Conservation (phyloP, 2,329 filamentous ascomycete species). For the Ophiostoma himal-ulmi region DNA sequence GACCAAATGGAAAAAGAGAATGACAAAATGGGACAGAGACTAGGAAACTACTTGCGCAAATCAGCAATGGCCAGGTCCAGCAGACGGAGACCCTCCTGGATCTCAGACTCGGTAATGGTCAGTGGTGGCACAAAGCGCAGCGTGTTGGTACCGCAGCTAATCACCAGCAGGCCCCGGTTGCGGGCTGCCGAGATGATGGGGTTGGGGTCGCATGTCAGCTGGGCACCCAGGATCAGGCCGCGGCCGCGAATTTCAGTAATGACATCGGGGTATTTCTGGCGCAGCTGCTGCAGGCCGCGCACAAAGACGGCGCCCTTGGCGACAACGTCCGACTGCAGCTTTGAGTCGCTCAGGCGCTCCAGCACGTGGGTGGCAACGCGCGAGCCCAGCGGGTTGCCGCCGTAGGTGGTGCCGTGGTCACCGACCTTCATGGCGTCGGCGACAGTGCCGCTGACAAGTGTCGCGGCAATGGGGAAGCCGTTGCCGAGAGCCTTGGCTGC, state of each 20-base stretch:
- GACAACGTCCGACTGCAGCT: conserved; percentile 63
- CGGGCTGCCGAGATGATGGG: conserved; percentile 77
- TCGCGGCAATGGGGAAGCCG: conserved; percentile 89
- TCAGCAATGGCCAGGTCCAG: conserved; percentile 59
- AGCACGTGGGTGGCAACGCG: conserved; percentile 84
- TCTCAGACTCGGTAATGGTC: conserved; percentile 73
- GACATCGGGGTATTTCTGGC: conserved; percentile 55
- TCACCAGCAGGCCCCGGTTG: conserved; percentile 80
- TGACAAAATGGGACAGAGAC: not conserved
- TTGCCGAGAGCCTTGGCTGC: conserved; percentile 96
- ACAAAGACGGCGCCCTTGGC: conserved; percentile 55
- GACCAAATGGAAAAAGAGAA: not conserved
- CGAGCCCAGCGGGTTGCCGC: conserved; percentile 82
- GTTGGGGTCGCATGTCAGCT: conserved; percentile 67
- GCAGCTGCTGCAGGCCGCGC: conserved; percentile 44
- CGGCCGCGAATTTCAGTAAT: conserved; percentile 74
- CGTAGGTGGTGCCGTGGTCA: conserved; percentile 92
- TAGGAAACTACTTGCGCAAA: conserved; percentile 28
- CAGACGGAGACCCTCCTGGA: conserved; percentile 69
- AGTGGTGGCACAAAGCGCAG: conserved; percentile 86
- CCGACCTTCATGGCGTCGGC: conserved; percentile 58
- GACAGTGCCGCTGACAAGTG: conserved; percentile 56
- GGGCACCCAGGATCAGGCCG: conserved; percentile 80
- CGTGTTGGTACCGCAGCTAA: conserved; percentile 89
- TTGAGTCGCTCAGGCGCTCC: conserved; percentile 62